Base-by-base conservation (phyloP, 169 alveolate species). In the Plasmodium adleri region DNA sequence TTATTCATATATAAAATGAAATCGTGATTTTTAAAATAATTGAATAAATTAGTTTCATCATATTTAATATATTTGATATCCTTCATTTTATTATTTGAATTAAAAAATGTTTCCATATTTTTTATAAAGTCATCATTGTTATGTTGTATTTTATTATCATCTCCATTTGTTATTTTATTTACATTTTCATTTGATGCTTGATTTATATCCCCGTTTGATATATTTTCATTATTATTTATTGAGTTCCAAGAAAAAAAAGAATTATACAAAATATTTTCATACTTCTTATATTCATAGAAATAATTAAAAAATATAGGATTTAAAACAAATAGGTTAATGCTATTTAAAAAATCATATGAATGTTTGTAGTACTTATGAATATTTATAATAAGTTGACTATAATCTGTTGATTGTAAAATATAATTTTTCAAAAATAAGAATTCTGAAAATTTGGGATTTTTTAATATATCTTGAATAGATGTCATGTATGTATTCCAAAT, bases 21-120 rank as follows among this genome's bases (percentile, higher is more conserved):
- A 43, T 76, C 89, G 66, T 76, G 89, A 62, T 68, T 64, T 63
- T 64, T 76, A n/a, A 76, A 49, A 49, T 76, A 76, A 49, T 26
- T 64, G 17, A 7, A 52, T 56, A 76, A 49, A 76, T 76, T 45
- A 9, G 62, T 76, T 39, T 63, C 67, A 4, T 76, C 89, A 76
- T 76, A 76, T 64, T 54, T 63, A 12, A 64, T 49, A 26, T 26
- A 54, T 43, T 28, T 58, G 28, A 63, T 64, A 50, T 63, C 73
- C 39, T 76, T 32, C 32, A 50, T 20, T 15, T 76, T 15, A 39
- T 39, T 39, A 63, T 64, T 67, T 6, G 72, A n/a, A 56, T 63
- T 68, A 76, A 64, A 50, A 76, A 63, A 76, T 17, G 62, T 13
- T 17, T 64, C 89, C 58, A 76, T 62, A 12, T n/a, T 56, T 47